A percentile compares a stretch with the other conserved stretches of the same genome.
Conservation (phyloP, 2,329 filamentous ascomycete genomes). For the Annulohypoxylon truncatum region DNA sequence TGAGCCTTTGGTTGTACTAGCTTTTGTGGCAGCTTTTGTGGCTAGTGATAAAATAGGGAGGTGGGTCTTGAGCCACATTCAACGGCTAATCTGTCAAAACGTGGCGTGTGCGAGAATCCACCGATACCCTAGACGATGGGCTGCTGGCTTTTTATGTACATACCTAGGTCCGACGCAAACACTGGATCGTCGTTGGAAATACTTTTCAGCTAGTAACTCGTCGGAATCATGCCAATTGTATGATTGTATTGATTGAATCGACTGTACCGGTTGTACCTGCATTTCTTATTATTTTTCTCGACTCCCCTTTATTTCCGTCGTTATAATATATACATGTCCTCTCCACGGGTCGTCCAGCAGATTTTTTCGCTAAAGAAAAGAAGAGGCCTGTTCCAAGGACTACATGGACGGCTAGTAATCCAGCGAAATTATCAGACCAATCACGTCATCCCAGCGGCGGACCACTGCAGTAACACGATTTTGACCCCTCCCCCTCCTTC, state of each 20-base stretch:
- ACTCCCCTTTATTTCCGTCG: not conserved
- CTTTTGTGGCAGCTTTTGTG: not conserved
- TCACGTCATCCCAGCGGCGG: conserved; percentile 47
- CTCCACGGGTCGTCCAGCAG: conserved; percentile 31
- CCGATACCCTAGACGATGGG: no score
- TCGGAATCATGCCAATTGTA: no score
- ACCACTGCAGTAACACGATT: conserved; percentile 43
- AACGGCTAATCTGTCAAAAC: not conserved
- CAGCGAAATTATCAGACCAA: conserved; percentile 44
- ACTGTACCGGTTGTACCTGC: not conserved
- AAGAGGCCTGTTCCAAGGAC: conserved; percentile 23
- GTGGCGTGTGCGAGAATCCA: conserved; percentile 9
- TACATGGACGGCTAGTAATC: conserved; percentile 33
- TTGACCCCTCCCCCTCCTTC: conserved; percentile 51
- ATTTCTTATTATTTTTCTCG: conserved; percentile 12
- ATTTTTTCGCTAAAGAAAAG: conserved; percentile 32
- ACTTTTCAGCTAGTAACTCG: no score
- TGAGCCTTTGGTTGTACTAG: no score
- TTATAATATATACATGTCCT: conserved; percentile 2
- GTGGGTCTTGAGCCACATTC: conserved; percentile 4
- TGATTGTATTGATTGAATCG: no score
- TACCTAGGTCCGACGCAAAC: conserved; percentile 11
- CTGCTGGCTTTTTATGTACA: conserved; percentile 3
- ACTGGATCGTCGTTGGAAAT: not conserved
- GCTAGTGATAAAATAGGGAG: not conserved